Percentiles rank a stretch among this genome's conserved stretches.
Evolutionary conservation across 176 grass and related monocot species (phyloP).

Genomic region (maize (Zea mays)): DNA sequence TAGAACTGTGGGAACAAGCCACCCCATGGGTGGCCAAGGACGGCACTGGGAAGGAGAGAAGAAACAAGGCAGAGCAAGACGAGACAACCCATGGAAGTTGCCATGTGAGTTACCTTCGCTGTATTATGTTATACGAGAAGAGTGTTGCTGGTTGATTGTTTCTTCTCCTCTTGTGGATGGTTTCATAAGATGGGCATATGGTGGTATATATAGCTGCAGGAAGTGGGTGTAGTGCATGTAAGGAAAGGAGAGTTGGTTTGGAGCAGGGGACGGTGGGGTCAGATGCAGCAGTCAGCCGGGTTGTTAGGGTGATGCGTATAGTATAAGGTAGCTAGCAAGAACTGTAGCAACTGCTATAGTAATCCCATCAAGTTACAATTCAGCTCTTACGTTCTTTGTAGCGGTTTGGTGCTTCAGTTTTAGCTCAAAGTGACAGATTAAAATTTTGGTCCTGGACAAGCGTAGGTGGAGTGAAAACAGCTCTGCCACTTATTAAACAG

Average conservation of each 20-base stretch:
- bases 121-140: slow-evolving; percentile 28
- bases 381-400: neutral
- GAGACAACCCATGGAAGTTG: slow-evolving; percentile 45
- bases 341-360: slow-evolving; percentile 31
- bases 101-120: slow-evolving; percentile 49
- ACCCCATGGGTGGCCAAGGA: slow-evolving; percentile 46
- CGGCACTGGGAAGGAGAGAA: slow-evolving; percentile 41
- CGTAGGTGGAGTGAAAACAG: slow-evolving; percentile 9
- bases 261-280: slow-evolving; percentile 29
- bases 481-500: neutral
- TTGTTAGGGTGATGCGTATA: slow-evolving; percentile 52
- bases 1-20: slow-evolving; percentile 73
- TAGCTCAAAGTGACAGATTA: slow-evolving; percentile 3
- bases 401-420: slow-evolving; percentile 19
- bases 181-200: slow-evolving; percentile 33
- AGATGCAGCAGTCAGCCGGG: slow-evolving; percentile 40
- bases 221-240: slow-evolving; percentile 21
- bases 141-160: slow-evolving; percentile 21
- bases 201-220: slow-evolving; percentile 49
- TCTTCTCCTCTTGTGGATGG: slow-evolving; percentile 36
- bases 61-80: slow-evolving; percentile 48
- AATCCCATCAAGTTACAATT: slow-evolving; percentile 14
- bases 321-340: slow-evolving; percentile 30
- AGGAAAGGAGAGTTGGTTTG: slow-evolving; percentile 24
- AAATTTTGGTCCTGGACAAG: neutral